phyloP scores from a whole-genome alignment of 2,329 filamentous ascomycete genomes.

The Fusarium sp. region DNA sequence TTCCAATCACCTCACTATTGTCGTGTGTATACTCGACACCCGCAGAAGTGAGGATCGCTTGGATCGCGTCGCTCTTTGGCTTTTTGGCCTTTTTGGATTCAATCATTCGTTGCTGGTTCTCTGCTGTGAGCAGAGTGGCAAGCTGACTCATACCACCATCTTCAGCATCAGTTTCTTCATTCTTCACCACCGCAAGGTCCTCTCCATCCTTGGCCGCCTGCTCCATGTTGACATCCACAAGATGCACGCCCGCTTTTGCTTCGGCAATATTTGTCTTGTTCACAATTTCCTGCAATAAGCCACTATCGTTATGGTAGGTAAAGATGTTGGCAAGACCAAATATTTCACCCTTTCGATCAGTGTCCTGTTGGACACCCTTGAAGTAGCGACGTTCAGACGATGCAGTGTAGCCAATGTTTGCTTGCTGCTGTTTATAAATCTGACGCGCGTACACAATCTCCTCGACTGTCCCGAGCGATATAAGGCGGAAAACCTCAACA shows the following conservation, averaged over 20 bases:
- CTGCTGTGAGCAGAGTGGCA: slow-evolving; percentile 61
- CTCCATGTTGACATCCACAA: slow-evolving; percentile 80
- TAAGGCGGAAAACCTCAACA: slow-evolving; percentile 93
- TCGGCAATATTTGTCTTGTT: slow-evolving; percentile 99
- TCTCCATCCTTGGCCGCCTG: slow-evolving; percentile 67
- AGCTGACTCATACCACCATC: slow-evolving; percentile 79
- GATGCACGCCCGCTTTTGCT: slow-evolving; percentile 82
- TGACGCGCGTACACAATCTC: slow-evolving; percentile 97
- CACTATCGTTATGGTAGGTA: slow-evolving; percentile 79
- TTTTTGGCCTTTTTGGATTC: slow-evolving; percentile 51
- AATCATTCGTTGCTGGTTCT: slow-evolving; percentile 56
- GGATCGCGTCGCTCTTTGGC: slow-evolving; percentile 76
- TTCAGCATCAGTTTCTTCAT: slow-evolving; percentile 64
- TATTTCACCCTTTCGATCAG: slow-evolving; percentile 87
- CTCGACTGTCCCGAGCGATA: slow-evolving; percentile 92
- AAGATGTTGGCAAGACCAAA: slow-evolving; percentile 92
- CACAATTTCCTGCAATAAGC: slow-evolving; percentile 92
- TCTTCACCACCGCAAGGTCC: slow-evolving; percentile 54
- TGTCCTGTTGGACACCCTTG: slow-evolving; percentile 88
- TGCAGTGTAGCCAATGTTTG: slow-evolving; percentile 95
- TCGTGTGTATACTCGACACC: slow-evolving; percentile 97
- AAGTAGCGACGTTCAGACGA: slow-evolving; percentile 95
- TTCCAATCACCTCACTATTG: slow-evolving; percentile 93
- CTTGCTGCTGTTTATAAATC: slow-evolving; percentile 99
- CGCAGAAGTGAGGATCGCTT: slow-evolving; percentile 86